These are phyloP conservation scores for Acanthamoeba royreba DNA, from an alignment of 208 protist genomes.

Conservation along the genomic window DNA sequence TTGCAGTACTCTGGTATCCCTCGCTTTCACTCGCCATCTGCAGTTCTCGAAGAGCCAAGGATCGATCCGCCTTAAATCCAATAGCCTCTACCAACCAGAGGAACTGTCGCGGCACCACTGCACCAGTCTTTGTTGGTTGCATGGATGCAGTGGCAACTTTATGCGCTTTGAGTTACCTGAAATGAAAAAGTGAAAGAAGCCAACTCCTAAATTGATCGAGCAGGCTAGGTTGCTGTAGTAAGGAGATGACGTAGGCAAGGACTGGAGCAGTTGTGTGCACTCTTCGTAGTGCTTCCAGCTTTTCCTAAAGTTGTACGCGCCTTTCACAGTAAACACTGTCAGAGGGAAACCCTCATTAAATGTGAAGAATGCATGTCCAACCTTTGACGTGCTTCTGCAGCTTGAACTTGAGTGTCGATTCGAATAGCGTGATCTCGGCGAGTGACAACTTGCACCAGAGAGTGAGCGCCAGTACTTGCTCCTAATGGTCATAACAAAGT, in stretches of 20 bases:
- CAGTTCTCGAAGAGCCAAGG: background rate
- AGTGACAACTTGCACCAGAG: background rate
- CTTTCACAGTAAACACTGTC: background rate
- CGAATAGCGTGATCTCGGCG: background rate
- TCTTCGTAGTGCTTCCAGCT: slow-evolving; percentile 25
- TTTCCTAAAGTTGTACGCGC: background rate
- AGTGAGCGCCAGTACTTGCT: background rate
- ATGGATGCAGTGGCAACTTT: no score
- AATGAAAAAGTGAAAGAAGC: slow-evolving; percentile 39
- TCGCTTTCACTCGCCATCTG: background rate
- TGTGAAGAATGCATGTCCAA: background rate
- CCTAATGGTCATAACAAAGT: background rate
- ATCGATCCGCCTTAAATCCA: background rate
- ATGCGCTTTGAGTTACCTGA: background rate
- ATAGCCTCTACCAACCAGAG: slow-evolving; percentile 1
- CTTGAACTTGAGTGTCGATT: slow-evolving; percentile 3
- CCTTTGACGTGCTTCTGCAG: background rate
- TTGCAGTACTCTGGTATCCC: background rate
- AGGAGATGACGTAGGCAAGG: background rate
- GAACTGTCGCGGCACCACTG: slow-evolving; percentile 1
- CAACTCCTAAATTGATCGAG: background rate
- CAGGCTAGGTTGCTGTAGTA: background rate
- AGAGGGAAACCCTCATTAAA: background rate
- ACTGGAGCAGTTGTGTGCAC: background rate
- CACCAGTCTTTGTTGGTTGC: no score